Conservation (phyloP, 2,329 filamentous ascomycete species). For the Xylariaceae sp. region DNA sequence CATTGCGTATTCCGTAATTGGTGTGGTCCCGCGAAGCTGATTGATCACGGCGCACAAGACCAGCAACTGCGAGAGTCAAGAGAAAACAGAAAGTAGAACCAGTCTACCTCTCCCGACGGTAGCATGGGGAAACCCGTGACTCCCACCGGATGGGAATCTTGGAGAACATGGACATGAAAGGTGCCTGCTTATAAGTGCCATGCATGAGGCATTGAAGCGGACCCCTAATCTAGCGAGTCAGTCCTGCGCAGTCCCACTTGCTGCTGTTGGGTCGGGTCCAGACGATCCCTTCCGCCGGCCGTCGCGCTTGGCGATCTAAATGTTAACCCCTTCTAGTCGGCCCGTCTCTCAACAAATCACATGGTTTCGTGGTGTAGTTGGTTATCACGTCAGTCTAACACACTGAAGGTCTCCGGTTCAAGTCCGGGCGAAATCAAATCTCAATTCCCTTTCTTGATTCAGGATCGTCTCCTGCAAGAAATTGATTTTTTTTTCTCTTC, state of each 20-base stretch:
- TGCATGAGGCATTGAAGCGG: not conserved
- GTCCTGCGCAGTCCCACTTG: not conserved
- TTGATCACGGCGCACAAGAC: not conserved
- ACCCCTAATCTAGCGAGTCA: not conserved
- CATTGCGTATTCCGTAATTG: not conserved
- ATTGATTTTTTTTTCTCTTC: not conserved
- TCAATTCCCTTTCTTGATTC: no score
- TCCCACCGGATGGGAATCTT: not conserved
- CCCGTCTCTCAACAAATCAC: not conserved
- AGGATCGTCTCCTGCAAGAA: no score
- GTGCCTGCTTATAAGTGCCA: not conserved
- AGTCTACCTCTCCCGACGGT: not conserved
- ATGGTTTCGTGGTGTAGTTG: conserved; percentile 38
- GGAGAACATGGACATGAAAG: not conserved
- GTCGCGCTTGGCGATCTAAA: not conserved
- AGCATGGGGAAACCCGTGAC: not conserved
- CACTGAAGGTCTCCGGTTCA: conserved; percentile 37
- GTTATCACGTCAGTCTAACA: conserved; percentile 48
- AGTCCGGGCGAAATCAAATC: conserved; percentile 31
- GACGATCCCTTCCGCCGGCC: not conserved
- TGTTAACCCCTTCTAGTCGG: not conserved
- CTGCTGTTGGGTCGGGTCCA: not conserved
- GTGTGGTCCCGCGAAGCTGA: not conserved
- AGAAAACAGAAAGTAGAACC: not conserved
- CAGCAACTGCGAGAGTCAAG: not conserved